These are phyloP conservation scores for Hirschfeldia incana DNA, from an alignment of 345 rosid species.

Conservation along the genomic window DNA sequence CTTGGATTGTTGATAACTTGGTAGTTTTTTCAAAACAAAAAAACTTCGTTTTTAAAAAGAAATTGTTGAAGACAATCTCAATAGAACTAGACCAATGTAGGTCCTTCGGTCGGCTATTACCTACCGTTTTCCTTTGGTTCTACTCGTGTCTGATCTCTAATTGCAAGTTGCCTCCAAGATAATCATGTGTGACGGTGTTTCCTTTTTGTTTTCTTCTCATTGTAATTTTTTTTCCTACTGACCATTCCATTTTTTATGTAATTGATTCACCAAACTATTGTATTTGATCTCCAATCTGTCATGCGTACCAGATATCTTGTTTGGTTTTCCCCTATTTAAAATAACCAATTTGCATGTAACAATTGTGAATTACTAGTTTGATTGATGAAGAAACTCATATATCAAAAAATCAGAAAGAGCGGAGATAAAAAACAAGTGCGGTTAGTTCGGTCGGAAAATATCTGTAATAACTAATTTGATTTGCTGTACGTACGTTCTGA, in stretches of 20 bases:
- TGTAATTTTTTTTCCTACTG: background rate
- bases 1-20: background rate
- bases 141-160: conserved; percentile 2
- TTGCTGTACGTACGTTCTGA: background rate
- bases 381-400: background rate
- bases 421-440: background rate
- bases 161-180: conserved; percentile 19
- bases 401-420: background rate
- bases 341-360: background rate
- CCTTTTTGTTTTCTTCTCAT: background rate
- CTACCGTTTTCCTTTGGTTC: conserved; percentile 5
- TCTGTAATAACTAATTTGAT: background rate
- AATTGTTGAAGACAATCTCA: background rate
- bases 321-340: background rate
- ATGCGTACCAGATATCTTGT: background rate
- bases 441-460: background rate
- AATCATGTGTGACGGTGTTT: conserved; percentile 1
- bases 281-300: background rate
- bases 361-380: background rate
- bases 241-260: background rate
- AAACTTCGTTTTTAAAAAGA: too few relatives aligned
- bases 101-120: conserved; percentile 4
- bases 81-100: background rate
- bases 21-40: background rate
- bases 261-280: background rate